Percentiles rank a stretch among this genome's conserved stretches.
phyloP scores from a whole-genome alignment of 2,329 filamentous ascomycete genomes.

The Diaporthe humulicola region DNA sequence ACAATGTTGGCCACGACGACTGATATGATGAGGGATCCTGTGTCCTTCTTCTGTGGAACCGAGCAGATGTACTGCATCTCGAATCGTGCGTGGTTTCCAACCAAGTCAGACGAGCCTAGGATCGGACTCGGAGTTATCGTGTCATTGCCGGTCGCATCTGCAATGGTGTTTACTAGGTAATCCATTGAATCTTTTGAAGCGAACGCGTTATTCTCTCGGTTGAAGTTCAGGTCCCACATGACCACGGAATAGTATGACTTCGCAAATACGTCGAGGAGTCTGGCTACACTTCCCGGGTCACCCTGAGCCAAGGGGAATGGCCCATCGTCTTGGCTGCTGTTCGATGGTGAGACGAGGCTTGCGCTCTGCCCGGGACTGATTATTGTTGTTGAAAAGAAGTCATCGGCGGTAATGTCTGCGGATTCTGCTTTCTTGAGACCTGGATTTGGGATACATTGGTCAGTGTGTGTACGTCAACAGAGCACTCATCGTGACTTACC shows the following conservation, averaged over 20 bases:
- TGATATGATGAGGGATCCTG: slow-evolving; percentile 33
- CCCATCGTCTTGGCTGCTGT: background rate
- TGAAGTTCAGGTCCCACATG: slow-evolving; percentile 36
- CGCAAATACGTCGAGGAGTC: slow-evolving; percentile 30
- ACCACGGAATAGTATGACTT: slow-evolving; percentile 36
- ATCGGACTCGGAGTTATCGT: slow-evolving; percentile 1
- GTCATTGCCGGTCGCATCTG: background rate
- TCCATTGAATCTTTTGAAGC: background rate
- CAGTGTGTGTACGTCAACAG: background rate
- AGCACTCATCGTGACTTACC: background rate
- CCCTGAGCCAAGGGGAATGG: slow-evolving; percentile 27
- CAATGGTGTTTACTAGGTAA: slow-evolving; percentile 22
- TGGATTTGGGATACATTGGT: background rate
- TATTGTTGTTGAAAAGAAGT: slow-evolving; percentile 32
- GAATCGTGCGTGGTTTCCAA: slow-evolving; percentile 25
- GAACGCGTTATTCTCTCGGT: slow-evolving; percentile 20
- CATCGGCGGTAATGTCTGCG: slow-evolving; percentile 29
- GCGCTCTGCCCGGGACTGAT: slow-evolving; percentile 26
- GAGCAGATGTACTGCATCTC: slow-evolving; percentile 38
- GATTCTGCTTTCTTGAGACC: background rate
- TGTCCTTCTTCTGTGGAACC: slow-evolving; percentile 30
- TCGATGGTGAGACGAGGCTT: slow-evolving; percentile 13
- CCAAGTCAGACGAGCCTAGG: slow-evolving; percentile 24
- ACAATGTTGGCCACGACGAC: slow-evolving; percentile 31
- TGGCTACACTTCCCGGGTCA: background rate